These are phyloP conservation scores for Lecanicillium sp. DNA, from an alignment of 2,329 filamentous ascomycete species.

Conservation along the genomic window DNA sequence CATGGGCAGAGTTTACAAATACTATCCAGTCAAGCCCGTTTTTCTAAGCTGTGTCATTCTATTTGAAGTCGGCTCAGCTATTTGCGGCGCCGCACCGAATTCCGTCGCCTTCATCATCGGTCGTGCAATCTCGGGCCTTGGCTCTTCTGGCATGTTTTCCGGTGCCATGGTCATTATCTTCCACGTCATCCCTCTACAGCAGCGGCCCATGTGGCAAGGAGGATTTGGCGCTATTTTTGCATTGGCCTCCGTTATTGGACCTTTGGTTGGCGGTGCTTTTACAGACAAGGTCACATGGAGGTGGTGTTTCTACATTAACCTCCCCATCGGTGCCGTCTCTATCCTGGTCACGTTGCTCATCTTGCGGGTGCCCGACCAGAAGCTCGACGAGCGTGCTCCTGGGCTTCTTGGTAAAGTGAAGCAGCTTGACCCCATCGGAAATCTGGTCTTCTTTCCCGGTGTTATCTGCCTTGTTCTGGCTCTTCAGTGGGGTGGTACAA, in stretches of 20 bases:
- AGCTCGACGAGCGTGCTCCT: neutral
- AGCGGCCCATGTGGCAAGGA: constrained; percentile 27
- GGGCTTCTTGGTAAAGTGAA: constrained; percentile 7
- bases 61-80: constrained; percentile 28
- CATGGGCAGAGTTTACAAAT: constrained; percentile 42
- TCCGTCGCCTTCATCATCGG: constrained; percentile 12
- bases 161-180: constrained; percentile 23
- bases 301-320: constrained; percentile 22
- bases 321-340: constrained; percentile 17
- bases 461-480: constrained; percentile 34
- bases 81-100: constrained; percentile 17
- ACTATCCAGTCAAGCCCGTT: constrained; percentile 35
- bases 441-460: constrained; percentile 13
- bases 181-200: constrained; percentile 8
- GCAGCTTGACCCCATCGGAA: constrained; percentile 15
- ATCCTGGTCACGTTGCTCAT: constrained; percentile 18
- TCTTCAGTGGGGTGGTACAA: constrained; percentile 33
- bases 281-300: constrained; percentile 17
- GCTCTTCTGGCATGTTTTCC: constrained; percentile 29
- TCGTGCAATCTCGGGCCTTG: constrained; percentile 14
- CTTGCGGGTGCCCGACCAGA: constrained; percentile 3
- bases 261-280: constrained; percentile 15
- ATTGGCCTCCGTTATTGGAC: constrained; percentile 20
- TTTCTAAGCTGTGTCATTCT: constrained; percentile 22
- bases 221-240: constrained; percentile 29